Base-by-base conservation (phyloP, 2,329 filamentous ascomycete genomes). In the Seiridium cupressi region DNA sequence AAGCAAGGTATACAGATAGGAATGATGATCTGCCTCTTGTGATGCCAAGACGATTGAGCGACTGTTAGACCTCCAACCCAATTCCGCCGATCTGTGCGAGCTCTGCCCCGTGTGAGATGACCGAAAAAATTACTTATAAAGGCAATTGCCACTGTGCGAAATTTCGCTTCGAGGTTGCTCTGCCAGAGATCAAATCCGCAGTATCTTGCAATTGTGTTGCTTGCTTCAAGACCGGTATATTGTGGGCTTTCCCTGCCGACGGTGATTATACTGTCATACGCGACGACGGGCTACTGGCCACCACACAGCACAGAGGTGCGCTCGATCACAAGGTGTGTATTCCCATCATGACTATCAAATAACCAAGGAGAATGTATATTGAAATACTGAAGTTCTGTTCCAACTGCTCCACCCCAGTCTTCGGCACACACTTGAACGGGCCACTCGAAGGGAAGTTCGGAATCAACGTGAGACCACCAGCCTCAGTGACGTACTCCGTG, bases 281-380 rank as follows among this genome's bases (percentile, higher is more conserved):
- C 26, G 44, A 57, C 44, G 55, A 57, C 31, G 35, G 44, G 7
- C 44, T 35, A 10, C 38, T 57, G 6, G n/a, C 36, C 6, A n/a
- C 8, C n/a, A 32, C 53, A 13, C 40, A 13, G n/a, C 53, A 55
- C 53, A 36, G 53, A 9, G 40, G 13, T n/a, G 26, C 36, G 38
- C 53, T 55, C n/a, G 53, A 55, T 8, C 53, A 55, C n/a, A 55
- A 55, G 40, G 53, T 55, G 44, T 26, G 31, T 2, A 18, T n/a
- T n/a, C 46, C n/a, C 46, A 8, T 26, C 18, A 26, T 26, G 2
- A 26, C 18, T 26, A 26, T 2, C n/a, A n/a, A n/a, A n/a, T n/a
- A 26, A 26, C 18, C 18, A 26, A 2, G 18, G 18, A 26, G 18
- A 26, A 2, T 26, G 18, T 1, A 26, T 26, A 42, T 2, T 42